A percentile compares a stretch with the other conserved stretches of the same genome.
phyloP scores from a whole-genome alignment of 2,329 filamentous ascomycete species.

The Neofusicoccum kwambonambiense region DNA sequence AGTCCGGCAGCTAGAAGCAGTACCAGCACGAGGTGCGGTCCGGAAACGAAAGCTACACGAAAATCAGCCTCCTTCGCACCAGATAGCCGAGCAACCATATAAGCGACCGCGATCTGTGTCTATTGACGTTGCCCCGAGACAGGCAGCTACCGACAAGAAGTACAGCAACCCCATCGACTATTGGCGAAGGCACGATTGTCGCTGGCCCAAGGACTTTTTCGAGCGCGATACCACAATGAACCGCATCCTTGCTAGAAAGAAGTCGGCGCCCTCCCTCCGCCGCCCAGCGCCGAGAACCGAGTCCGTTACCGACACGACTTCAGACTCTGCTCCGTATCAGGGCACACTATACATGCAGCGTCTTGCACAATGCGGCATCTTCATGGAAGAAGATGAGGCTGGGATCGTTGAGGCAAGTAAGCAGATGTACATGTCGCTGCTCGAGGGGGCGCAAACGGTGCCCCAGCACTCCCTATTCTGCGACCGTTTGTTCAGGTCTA shows the following conservation, averaged over 20 bases:
- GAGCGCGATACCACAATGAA: background rate
- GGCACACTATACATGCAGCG: constrained; percentile 36
- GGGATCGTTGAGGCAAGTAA: constrained; percentile 38
- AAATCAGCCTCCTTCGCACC: background rate
- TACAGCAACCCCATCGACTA: background rate
- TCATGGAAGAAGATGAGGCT: constrained; percentile 37
- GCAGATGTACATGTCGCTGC: constrained; percentile 29
- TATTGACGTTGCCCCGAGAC: background rate
- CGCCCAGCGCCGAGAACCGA: constrained; percentile 17
- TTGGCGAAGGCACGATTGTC: background rate
- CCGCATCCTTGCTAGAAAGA: background rate
- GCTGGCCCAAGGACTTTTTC: background rate
- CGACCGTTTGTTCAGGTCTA: constrained; percentile 36
- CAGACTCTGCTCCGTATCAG: constrained; percentile 22
- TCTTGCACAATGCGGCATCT: constrained; percentile 42
- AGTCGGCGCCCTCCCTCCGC: background rate
- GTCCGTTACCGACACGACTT: background rate
- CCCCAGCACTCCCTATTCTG: constrained; percentile 40
- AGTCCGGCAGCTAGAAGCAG: background rate
- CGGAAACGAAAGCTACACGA: background rate
- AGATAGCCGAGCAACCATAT: background rate
- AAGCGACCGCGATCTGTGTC: background rate
- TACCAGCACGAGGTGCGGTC: background rate
- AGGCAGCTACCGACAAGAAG: background rate
- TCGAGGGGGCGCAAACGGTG: constrained; percentile 31